phyloP scores from a whole-genome alignment of 257 asterid genomes.

The Solanum phureja region DNA sequence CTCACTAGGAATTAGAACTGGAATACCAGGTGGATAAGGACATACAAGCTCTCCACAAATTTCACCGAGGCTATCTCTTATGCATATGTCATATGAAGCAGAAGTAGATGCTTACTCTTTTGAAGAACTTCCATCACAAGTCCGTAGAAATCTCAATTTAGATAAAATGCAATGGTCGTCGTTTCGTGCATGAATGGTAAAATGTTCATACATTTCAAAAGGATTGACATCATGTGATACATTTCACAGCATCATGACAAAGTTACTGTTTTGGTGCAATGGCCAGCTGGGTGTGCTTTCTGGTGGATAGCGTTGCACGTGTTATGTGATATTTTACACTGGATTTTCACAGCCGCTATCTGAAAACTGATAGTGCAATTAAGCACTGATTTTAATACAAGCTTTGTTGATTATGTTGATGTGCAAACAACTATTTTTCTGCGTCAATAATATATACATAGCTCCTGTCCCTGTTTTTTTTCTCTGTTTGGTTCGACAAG shows the following conservation, averaged over 20 bases:
- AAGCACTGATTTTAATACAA: too few species aligned
- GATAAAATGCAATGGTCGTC: too few species aligned
- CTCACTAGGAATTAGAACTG: constrained; percentile 46
- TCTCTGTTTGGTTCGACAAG: neutral
- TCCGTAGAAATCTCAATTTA: too few species aligned
- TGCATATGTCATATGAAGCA: neutral
- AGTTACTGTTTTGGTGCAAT: neutral
- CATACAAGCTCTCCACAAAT: constrained; percentile 60
- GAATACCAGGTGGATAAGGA: constrained; percentile 57
- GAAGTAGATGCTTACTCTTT: too few species aligned
- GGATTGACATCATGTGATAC: neutral
- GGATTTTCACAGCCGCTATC: neutral
- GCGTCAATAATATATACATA: neutral
- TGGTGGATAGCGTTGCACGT: neutral
- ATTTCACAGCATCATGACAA: neutral
- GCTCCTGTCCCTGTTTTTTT: neutral
- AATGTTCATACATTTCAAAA: too few species aligned
- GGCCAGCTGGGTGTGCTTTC: too few species aligned
- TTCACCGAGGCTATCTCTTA: constrained; percentile 42
- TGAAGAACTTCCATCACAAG: too few species aligned
- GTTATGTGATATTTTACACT: neutral
- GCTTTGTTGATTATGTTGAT: too few species aligned
- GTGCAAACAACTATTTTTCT: too few species aligned
- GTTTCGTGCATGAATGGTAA: too few species aligned
- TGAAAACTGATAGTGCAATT: neutral